Evolutionary conservation across 2,329 filamentous ascomycete genomes (phyloP), one percentile per base, ranked within the genome.

Genomic region (Bipolaris gigantea): DNA sequence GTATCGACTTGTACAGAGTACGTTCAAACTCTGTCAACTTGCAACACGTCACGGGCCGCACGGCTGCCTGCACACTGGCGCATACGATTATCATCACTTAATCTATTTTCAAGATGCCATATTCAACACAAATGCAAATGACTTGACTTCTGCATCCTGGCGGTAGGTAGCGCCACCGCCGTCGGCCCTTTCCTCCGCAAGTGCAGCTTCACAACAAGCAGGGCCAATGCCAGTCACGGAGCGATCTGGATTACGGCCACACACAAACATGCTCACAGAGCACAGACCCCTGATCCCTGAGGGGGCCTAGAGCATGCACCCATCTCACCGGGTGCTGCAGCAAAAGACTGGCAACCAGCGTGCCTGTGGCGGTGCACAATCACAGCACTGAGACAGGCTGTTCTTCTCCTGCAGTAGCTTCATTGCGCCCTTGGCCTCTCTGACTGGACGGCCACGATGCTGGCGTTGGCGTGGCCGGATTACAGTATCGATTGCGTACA

Each of bases 401-500:
- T 52, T 38, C 48, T 36, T 30, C 48, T 52, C 30, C 32, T 52
- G 53, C 48, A 55, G 51, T 55, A 38, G 49, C 40, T 44, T 36
- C 19, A 41, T 33, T 43, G 36, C 30, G 30, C 33, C 35, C 35
- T 43, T 39, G 35, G 39, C 41, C 35, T 30, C 16, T 9, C 38
- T 27, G 19, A 41, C n/a, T 18, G 33, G 18, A 49, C 32, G 39
- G 36, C 34, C 36, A 44, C 27, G 38, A 40, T 27, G 32, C 25
- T 32, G 30, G 35, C 35, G 39, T 36, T 50, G 55, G 27, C 30
- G 45, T 48, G 33, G 32, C 35, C 42, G 38, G 47, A 56, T 59
- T 27, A 56, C 50, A 52, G 53, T 57, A 56, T 58, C 49, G 19
- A 66, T 70, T 61, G 62, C 62, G 61, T 67, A 68, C 56, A 43